phyloP scores from a whole-genome alignment of 106 monocot species.

The Dioscorea alata region DNA sequence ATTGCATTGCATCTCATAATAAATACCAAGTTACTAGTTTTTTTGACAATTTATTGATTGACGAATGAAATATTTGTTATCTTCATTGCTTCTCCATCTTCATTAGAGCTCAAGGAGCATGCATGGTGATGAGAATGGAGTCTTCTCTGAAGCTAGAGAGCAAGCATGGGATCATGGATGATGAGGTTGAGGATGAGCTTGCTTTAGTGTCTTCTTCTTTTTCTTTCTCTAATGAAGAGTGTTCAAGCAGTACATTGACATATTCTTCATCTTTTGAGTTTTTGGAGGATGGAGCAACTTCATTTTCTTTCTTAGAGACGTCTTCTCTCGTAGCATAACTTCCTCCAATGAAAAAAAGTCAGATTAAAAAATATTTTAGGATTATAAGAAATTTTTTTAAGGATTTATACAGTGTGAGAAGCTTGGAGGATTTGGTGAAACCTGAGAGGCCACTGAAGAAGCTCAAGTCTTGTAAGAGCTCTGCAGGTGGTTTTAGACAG shows the following conservation, averaged over 20 bases:
- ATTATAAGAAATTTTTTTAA: constrained; percentile 51
- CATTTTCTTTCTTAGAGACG: constrained; percentile 30
- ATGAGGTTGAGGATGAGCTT: constrained; percentile 11
- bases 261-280: constrained; percentile 27
- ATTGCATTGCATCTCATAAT: too few relatives aligned
- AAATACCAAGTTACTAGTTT: neutral
- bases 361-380: constrained; percentile 59
- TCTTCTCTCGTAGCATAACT: constrained; percentile 36
- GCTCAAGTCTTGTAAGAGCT: constrained; percentile 34
- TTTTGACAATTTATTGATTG: too few relatives aligned
- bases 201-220: neutral
- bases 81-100: too few relatives aligned
- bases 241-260: constrained; percentile 5
- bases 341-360: constrained; percentile 52
- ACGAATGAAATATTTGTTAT: too few relatives aligned
- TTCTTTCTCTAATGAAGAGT: neutral
- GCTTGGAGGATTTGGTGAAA: constrained; percentile 51
- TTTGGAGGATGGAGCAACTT: constrained; percentile 15
- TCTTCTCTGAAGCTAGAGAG: constrained; percentile 11
- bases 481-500: constrained; percentile 18
- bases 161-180: constrained; percentile 22
- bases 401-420: constrained; percentile 29
- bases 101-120: neutral
- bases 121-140: constrained; percentile 10
- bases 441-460: constrained; percentile 25